Evolutionary conservation across 2,329 filamentous ascomycete genomes (phyloP), one percentile per base, ranked within the genome.

Genomic region (Coniochaeta pulveracea): DNA sequence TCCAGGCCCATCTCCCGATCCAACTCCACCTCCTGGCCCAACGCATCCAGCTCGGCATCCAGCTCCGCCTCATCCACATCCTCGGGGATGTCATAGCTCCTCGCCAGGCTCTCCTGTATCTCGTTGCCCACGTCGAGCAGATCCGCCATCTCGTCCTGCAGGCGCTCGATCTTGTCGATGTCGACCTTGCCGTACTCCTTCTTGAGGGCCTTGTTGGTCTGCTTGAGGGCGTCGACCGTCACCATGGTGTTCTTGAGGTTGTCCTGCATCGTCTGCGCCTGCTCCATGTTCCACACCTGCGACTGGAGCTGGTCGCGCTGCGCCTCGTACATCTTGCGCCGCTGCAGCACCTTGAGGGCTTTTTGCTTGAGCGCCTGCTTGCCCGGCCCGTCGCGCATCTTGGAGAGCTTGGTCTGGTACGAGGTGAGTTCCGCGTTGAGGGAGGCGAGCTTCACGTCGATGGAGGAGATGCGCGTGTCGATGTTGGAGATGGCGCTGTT

Each of bases 91-190:
- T 96, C 89, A 57, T 98, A 98, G 45, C 83, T 84, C 42, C 91
- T 63, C 39, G 82, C 80, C 37, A 98, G 80, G 44, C 82, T 88
- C 62, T 96, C 91, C 60, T 98, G 86, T 38, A 98, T 98, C 58
- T 98, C 91, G 57, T 96, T 96, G 4, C 91, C 89, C 40, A 95
- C 80, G 52, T 98, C 91, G 75, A 98, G 84, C 48, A 98, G 57
- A 59, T 98, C 91, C 5, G 88, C 88, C 91, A 98, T 96, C 62
- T 98, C 89, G 55, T 98, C 91, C 71, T 98, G 89, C 69, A 98
- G 73, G 45, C 81, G 71, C 69, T 98, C 91, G 47, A 98, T 96
- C 69, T 93, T 86, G 59, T 96, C 91, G 35, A 98, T 80, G 51
- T 98, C 82, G 44, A 98, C 83, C 66, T 95, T 95, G 47, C 89